Percentiles rank a stretch among this genome's conserved stretches.
Conservation (phyloP, 2,329 filamentous ascomycete species). For the Botrytis deweyae region DNA sequence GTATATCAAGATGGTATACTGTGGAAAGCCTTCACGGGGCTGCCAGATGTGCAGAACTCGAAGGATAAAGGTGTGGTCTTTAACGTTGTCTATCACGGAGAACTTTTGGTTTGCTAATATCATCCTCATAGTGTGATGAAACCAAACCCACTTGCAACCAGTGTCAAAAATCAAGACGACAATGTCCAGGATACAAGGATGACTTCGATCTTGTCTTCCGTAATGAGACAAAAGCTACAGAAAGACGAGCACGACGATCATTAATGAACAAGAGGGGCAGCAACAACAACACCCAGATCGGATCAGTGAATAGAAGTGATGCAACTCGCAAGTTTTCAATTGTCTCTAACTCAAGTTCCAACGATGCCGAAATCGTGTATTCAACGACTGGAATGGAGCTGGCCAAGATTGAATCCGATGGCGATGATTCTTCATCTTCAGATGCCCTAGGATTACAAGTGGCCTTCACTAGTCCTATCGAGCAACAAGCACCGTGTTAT, state of each 20-base stretch:
- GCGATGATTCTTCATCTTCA: conserved; percentile 36
- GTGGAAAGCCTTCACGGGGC: conserved; percentile 64
- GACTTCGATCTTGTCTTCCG: conserved; percentile 72
- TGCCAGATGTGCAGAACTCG: conserved; percentile 74
- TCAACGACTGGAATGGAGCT: not conserved
- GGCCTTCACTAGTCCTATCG: conserved; percentile 47
- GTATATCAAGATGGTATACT: conserved; percentile 57
- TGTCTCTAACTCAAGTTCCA: not conserved
- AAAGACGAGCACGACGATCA: conserved; percentile 58
- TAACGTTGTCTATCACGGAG: not conserved
- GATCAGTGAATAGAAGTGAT: not conserved
- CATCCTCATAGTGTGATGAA: conserved; percentile 59
- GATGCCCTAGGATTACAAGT: not conserved
- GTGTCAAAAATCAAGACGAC: conserved; percentile 61
- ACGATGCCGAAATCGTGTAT: not conserved
- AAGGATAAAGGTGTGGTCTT: conserved; percentile 64
- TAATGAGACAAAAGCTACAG: conserved; percentile 68
- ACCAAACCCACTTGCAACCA: conserved; percentile 65
- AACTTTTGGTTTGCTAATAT: conserved; percentile 28
- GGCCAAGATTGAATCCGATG: conserved; percentile 11
- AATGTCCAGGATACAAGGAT: conserved; percentile 67
- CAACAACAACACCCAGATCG: not conserved
- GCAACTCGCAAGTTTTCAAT: conserved; percentile 21
- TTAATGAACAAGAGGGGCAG: conserved; percentile 47
- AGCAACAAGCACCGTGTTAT: conserved; percentile 57